Conservation (phyloP, 192 early-diverging fungal species). For the Gorgonomyces haynaldii region DNA sequence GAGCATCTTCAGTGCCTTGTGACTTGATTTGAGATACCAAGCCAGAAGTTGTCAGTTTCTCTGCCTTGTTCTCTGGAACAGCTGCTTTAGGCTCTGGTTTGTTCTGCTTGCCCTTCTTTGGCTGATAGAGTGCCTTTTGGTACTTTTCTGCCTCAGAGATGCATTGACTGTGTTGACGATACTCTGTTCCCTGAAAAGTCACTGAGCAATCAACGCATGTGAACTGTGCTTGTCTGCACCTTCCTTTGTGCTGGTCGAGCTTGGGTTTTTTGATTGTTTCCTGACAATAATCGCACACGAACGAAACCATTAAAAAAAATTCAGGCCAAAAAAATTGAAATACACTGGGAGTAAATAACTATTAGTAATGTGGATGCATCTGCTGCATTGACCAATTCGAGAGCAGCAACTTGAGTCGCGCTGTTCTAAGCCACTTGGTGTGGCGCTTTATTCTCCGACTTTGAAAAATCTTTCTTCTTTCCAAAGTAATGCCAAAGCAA, state of each 20-base stretch:
- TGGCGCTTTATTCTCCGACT: too few relatives aligned
- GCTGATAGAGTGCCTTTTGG: conserved; percentile 53
- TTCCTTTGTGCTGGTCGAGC: conserved; percentile 66
- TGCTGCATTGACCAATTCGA: too few relatives aligned
- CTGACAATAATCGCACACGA: conserved; percentile 28
- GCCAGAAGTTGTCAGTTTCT: too few relatives aligned
- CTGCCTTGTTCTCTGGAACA: background rate
- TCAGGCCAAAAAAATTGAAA: background rate
- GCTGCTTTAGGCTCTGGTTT: background rate
- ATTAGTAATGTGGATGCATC: too few relatives aligned
- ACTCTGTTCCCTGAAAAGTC: conserved; percentile 68
- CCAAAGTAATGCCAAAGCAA: conserved; percentile 76
- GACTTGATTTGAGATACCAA: too few relatives aligned
- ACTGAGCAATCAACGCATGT: conserved; percentile 84
- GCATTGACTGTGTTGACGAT: conserved; percentile 75
- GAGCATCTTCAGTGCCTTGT: too few relatives aligned
- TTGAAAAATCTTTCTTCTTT: too few relatives aligned
- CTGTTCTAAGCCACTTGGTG: too few relatives aligned
- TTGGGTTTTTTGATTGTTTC: conserved; percentile 93
- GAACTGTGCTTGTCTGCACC: conserved; percentile 76
- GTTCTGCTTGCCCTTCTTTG: background rate
- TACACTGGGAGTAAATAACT: too few relatives aligned
- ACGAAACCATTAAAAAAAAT: background rate
- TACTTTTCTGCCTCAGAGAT: conserved; percentile 94
- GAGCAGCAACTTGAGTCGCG: too few relatives aligned